A percentile compares a stretch with the other conserved stretches of the same genome.
Evolutionary conservation across 345 rosid genomes (phyloP).

Genomic region (Brassica carinata): DNA sequence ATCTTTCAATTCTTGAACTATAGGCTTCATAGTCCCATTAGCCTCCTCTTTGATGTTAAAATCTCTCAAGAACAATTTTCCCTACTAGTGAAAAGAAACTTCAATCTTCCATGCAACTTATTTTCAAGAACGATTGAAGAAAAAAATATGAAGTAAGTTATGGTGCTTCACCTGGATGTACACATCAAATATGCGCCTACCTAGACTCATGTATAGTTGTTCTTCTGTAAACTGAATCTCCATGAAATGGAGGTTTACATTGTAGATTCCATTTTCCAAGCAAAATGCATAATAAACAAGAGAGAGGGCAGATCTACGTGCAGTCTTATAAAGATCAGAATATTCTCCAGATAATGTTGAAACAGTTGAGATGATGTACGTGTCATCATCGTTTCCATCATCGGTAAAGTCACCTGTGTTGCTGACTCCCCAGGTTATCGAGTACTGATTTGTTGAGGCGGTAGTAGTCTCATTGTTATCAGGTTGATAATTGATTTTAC

Average conservation of each 20-base stretch:
- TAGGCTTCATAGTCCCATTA: background rate
- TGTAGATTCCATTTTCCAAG: background rate
- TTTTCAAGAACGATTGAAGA: background rate
- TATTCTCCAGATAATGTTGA: background rate
- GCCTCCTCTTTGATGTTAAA: background rate
- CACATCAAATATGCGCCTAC: background rate
- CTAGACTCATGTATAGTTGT: too few relatives aligned
- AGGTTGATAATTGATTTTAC: background rate
- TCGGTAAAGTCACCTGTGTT: background rate
- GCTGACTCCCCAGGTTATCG: background rate
- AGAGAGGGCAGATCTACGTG: background rate
- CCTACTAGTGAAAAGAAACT: background rate
- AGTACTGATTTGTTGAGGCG: background rate
- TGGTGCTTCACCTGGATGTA: background rate
- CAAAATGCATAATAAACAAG: background rate
- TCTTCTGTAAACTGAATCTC: background rate
- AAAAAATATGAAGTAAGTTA: background rate
- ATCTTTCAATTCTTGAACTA: background rate
- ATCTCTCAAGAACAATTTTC: background rate
- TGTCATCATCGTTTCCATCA: background rate
- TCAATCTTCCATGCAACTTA: background rate
- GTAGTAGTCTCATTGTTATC: background rate
- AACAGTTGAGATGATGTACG: background rate
- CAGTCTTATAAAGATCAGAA: background rate
- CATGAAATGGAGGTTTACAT: background rate